phyloP scores from a whole-genome alignment of 75 land plant genomes.

The Azolla pinnata region DNA sequence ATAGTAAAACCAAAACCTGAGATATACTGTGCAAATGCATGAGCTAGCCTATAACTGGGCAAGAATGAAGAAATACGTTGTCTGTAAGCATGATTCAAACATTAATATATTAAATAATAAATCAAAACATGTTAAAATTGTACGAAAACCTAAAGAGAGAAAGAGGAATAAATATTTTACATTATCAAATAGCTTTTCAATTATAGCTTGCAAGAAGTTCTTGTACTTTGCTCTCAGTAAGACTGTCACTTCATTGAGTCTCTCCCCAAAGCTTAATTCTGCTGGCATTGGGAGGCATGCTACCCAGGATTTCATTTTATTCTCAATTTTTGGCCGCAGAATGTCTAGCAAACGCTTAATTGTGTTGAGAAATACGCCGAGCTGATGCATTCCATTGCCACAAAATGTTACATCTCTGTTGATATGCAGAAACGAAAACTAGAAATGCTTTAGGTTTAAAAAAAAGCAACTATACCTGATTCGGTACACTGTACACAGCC shows the following conservation, averaged over 20 bases:
- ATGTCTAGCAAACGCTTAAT: conserved; percentile 81
- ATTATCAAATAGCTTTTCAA: conserved; percentile 68
- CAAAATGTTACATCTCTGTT: no score
- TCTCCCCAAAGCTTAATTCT: conserved; percentile 59
- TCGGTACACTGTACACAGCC: conserved; percentile 57
- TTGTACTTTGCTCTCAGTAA: conserved; percentile 79
- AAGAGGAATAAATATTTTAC: no score
- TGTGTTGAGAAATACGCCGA: conserved; percentile 78
- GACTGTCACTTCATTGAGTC: conserved; percentile 65
- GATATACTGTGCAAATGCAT: no score
- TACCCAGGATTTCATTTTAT: conserved; percentile 70
- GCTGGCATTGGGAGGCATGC: conserved; percentile 47
- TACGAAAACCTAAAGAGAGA: no score
- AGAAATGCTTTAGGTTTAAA: no score
- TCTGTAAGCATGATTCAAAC: no score
- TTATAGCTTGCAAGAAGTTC: conserved; percentile 69
- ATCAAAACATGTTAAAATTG: no score
- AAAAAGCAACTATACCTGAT: no score
- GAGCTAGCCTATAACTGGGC: no score
- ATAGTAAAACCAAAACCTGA: no score
- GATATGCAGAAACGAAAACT: conserved; percentile 6
- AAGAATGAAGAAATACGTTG: no score
- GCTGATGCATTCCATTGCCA: conserved; percentile 40
- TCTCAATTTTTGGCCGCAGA: conserved; percentile 66
- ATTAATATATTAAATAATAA: no score